Evolutionary conservation across 164 flowering plant genomes (phyloP), one percentile per base, ranked within the genome.

Genomic region (Buxus sempervirens): DNA sequence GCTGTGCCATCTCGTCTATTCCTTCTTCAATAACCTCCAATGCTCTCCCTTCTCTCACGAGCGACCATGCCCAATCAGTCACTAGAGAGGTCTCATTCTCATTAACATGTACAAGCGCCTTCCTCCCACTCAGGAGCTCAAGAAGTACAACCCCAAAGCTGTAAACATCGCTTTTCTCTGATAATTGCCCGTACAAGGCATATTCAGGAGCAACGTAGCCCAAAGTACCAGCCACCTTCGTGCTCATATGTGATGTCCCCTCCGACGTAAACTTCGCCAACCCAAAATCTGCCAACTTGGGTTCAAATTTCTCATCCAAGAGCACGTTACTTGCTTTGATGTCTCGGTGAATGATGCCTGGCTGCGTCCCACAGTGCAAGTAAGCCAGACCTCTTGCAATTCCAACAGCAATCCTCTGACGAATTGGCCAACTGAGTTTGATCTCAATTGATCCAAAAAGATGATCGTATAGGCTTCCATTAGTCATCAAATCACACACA

Each of bases 31-130:
- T 70, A 24, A 90, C 91, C 79, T 89, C 90, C 69, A 84, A 53
- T 20, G 81, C 62, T 62, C 77, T 80, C 41, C 89, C 97, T 32
- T 75, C 60, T 72, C 83, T 72, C 22, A 88, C 94, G 64, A 90
- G 67, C 14, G 90, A 75, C 94, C 94, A 89, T 1, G 96, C 97
- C 97, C 98, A 90, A 64, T 93, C 96, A 0, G 88, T 76, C 73
- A 93, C 74, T 15, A 77, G 84, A 14, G 68, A 58, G 2, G 86
- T 74, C 53, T 84, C 86, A 26, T 74, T 70, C 12, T 80, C 91
- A 32, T 61, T 60, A 23, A 79, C 91, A 41, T 63, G 58, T 23
- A 26, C 54, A 10, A 76, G 57, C 0, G 94, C 93, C 71, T 86
- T 89, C 73, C 72, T 89, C 69, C 97, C 94, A 73, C 94, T 89